Conservation (phyloP, 345 rosid genomes). For the Gossypium herbaceum region DNA sequence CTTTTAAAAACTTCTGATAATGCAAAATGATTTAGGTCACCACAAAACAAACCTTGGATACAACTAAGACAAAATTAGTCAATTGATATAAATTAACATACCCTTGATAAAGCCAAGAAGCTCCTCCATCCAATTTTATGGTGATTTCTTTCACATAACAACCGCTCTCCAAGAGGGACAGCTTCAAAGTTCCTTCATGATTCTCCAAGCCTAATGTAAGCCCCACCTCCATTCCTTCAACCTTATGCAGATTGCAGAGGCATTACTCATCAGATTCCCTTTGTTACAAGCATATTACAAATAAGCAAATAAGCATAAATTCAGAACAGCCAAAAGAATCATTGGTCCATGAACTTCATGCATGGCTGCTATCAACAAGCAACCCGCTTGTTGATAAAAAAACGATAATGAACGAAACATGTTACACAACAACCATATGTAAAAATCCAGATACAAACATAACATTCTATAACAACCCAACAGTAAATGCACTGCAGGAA, state of each 20-base stretch:
- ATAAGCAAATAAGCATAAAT: slow-evolving; percentile 25
- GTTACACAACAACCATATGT: background rate
- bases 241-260: slow-evolving; percentile 68
- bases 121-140: slow-evolving; percentile 84
- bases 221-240: slow-evolving; percentile 97
- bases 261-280: slow-evolving; percentile 45
- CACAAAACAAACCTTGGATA: background rate
- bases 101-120: slow-evolving; percentile 99
- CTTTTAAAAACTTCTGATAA: background rate
- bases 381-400: background rate
- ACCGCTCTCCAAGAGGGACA: slow-evolving; percentile 68
- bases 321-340: background rate
- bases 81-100: slow-evolving; percentile 24
- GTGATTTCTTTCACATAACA: slow-evolving; percentile 69
- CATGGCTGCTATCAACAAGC: background rate
- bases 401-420: background rate
- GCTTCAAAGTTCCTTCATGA: slow-evolving; percentile 64
- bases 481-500: background rate
- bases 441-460: background rate
- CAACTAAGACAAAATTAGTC: background rate
- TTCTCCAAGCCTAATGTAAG: slow-evolving; percentile 76
- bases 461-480: background rate
- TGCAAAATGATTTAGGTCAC: background rate
- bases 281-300: slow-evolving; percentile 28
- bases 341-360: background rate